These are phyloP conservation scores for Talaromyces sp. DNA, from an alignment of 2,329 filamentous ascomycete genomes.

Conservation along the genomic window DNA sequence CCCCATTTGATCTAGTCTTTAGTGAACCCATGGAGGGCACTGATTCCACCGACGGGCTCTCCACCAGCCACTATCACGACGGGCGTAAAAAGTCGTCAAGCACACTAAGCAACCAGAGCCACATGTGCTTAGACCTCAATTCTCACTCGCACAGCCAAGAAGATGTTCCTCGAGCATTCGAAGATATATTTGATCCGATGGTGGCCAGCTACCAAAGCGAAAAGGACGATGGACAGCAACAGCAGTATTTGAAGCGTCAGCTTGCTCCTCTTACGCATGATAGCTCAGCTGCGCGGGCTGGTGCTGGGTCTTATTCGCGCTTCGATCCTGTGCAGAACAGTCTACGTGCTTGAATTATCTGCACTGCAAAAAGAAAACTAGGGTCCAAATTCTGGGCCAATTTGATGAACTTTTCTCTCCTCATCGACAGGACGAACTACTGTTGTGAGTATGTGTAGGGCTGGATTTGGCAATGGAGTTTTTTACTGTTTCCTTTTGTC, in stretches of 20 bases:
- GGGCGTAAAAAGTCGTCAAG: constrained; percentile 21
- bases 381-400: not conserved
- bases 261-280: constrained; percentile 26
- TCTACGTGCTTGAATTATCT: constrained; percentile 26
- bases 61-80: constrained; percentile 29
- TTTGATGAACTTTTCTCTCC: not conserved
- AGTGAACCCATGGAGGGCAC: constrained; percentile 37
- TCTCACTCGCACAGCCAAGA: constrained; percentile 21
- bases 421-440: not conserved
- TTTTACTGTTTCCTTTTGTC: not conserved
- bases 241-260: constrained; percentile 23
- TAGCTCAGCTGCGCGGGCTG: constrained; percentile 24
- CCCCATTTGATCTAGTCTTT: constrained; percentile 23
- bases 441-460: not conserved
- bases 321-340: constrained; percentile 30
- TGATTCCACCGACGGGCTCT: constrained; percentile 31
- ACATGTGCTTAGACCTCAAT: constrained; percentile 25
- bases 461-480: not conserved
- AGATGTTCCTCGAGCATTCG: constrained; percentile 19
- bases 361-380: no score
- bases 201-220: constrained; percentile 23
- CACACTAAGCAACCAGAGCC: constrained; percentile 19
- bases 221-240: constrained; percentile 21
- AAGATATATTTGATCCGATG: constrained; percentile 29
- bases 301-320: constrained; percentile 24